Conservation (phyloP, 345 rosid genomes). For the Pistacia integerrima region DNA sequence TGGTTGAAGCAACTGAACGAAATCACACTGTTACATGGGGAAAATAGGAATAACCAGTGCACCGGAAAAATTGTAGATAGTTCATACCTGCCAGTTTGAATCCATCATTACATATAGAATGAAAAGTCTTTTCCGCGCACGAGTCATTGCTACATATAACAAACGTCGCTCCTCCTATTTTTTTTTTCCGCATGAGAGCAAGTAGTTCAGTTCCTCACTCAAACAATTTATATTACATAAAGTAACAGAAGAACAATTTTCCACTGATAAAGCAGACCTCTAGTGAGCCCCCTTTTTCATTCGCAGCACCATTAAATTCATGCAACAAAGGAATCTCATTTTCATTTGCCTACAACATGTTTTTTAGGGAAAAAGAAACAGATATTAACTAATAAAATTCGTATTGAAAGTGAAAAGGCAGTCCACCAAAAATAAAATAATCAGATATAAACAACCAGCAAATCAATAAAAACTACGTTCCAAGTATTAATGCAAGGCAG, state of each 20-base stretch:
- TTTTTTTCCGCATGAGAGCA: conserved; percentile 20
- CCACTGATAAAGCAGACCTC: conserved; percentile 53
- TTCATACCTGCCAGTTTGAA: conserved; percentile 90
- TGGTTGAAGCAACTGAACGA: conserved; percentile 80
- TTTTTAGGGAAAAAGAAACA: not conserved
- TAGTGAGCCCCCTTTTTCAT: conserved; percentile 56
- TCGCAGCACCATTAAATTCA: conserved; percentile 55
- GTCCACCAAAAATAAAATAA: not conserved
- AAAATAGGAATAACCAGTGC: conserved; percentile 16
- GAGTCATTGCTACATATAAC: conserved; percentile 94
- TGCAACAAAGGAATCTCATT: conserved; percentile 87
- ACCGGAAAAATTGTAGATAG: conserved; percentile 15
- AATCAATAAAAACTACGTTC: not conserved
- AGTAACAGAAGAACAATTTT: not conserved
- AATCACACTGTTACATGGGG: conserved; percentile 28
- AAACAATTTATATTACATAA: not conserved
- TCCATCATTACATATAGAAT: conserved; percentile 79
- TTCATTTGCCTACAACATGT: conserved; percentile 74
- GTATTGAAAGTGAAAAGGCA: not conserved
- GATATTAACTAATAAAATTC: not conserved
- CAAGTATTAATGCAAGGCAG: not conserved
- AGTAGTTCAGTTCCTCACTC: conserved; percentile 10
- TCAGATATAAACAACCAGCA: not conserved
- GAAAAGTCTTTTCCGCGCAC: conserved; percentile 82
- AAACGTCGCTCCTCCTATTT: conserved; percentile 90